Percentiles rank a stretch among this genome's conserved stretches.
Conservation (phyloP, 768 basidiomycete genomes). For the Podaxis carcinomalis region DNA sequence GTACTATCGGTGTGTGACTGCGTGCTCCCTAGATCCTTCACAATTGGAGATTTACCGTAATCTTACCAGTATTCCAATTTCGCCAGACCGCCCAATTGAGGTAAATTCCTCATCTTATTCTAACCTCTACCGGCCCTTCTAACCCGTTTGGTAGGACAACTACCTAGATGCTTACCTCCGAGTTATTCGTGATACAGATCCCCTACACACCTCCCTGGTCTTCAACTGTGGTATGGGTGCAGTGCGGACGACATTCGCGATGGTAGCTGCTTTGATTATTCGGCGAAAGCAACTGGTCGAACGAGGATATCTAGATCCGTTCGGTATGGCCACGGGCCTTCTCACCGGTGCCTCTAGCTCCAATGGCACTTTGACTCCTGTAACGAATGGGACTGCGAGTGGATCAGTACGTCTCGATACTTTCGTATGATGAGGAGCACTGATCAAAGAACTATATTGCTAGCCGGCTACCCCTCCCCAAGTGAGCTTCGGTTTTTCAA, state of each 20-base stretch:
- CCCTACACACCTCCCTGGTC: conserved; percentile 75
- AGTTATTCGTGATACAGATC: conserved; percentile 77
- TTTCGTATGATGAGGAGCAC: not conserved
- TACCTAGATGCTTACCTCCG: conserved; percentile 92
- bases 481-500: not conserved
- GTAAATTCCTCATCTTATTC: conserved; percentile 28
- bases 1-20: conserved; percentile 66
- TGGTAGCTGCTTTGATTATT: conserved; percentile 89
- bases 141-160: conserved; percentile 56
- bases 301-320: conserved; percentile 75
- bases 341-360: conserved; percentile 10
- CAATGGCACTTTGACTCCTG: not conserved
- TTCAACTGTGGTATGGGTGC: conserved; percentile 98
- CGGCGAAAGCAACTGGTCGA: conserved; percentile 71
- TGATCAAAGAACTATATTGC: not conserved
- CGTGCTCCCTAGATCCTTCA: not conserved
- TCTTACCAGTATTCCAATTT: conserved; percentile 81
- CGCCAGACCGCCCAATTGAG: conserved; percentile 88
- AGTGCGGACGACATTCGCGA: conserved; percentile 93
- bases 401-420: conserved; percentile 10
- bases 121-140: not conserved
- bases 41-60: not conserved
- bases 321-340: conserved; percentile 37
- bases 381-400: conserved; percentile 7
- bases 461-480: conserved; percentile 5